Base-by-base conservation (phyloP, 345 rosid species). In the Luvunga scandens region DNA sequence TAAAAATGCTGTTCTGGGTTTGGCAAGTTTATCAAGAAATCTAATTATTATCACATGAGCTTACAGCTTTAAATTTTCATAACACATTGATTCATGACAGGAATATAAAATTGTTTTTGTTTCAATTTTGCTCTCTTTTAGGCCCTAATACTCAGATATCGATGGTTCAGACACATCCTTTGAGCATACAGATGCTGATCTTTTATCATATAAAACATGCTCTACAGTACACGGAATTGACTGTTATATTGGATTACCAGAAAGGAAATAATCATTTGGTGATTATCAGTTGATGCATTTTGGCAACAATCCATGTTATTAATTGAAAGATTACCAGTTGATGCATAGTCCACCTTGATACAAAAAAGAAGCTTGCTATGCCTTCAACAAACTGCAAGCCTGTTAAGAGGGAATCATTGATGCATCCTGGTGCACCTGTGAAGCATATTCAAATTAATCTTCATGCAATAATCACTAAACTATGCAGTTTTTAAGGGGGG, bases 351-450 rank as follows among this genome's bases (percentile, higher is more conserved):
- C 98, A 94, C 72, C 97, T 80, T 59, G 94, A 89, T 48, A 94
- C 97, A 80, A 94, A 92, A 80, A 94, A 94, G 87, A 84, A 91
- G 82, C 92, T 90, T 78, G 91, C 96, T 7, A 94, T 82, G 74
- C 97, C 98, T 87, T 94, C 94, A 78, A 94, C 90, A 83, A 94
- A 94, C 84, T 94, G 98, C 83, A 94, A 79, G 62, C 98, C 98
- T 4, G 98, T 94, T 84, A 94, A 87, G 75, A 94, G 90, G 74
- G 97, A 85, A 85, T 94, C 98, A 75, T 83, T 94, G 86, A 94
- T 80, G 82, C 93, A 92, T 66, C 98, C 98, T 5, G 97, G 97
- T 60, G 97, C 91, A 63, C 98, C 97, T 94, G 85, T 87, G 69
- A 83, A 77, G 82, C 77, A 85, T 42, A 66, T 68, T 72, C 6